These are phyloP conservation scores for Ramaria sp. DNA, from an alignment of 768 basidiomycete genomes.

Conservation along the genomic window DNA sequence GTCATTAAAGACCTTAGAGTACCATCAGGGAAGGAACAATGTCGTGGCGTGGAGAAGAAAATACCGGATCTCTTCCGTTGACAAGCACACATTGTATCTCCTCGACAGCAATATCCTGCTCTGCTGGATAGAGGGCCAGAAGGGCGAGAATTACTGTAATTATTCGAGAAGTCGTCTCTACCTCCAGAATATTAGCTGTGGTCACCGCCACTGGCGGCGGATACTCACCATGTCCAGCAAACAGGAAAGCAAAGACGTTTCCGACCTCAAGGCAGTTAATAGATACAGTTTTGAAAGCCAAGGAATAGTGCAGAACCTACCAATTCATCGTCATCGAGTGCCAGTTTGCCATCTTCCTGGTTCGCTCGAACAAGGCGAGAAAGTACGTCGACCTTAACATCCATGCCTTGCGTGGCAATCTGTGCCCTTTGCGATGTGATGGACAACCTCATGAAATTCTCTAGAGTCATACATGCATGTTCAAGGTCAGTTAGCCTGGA, in stretches of 20 bases:
- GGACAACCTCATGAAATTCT: no score
- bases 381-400: no score
- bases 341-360: no score
- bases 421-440: no score
- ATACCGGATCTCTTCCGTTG: conserved; percentile 9
- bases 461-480: neutral
- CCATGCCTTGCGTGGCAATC: no score
- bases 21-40: neutral
- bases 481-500: no score
- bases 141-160: conserved; percentile 23
- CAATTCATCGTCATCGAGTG: no score
- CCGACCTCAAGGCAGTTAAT: no score
- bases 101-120: conserved; percentile 23
- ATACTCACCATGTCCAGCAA: conserved; percentile 14
- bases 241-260: no score
- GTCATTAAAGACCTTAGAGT: conserved; percentile 13
- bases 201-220: neutral
- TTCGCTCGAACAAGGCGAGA: no score
- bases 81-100: conserved; percentile 16
- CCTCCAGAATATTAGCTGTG: neutral
- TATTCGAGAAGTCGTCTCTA: conserved; percentile 25
- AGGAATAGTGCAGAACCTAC: no score
- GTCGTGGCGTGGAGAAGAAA: neutral
- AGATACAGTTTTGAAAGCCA: no score
- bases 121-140: conserved; percentile 19